Base-by-base conservation (phyloP, 441 rosid genomes). In the Brassica hybrid region DNA sequence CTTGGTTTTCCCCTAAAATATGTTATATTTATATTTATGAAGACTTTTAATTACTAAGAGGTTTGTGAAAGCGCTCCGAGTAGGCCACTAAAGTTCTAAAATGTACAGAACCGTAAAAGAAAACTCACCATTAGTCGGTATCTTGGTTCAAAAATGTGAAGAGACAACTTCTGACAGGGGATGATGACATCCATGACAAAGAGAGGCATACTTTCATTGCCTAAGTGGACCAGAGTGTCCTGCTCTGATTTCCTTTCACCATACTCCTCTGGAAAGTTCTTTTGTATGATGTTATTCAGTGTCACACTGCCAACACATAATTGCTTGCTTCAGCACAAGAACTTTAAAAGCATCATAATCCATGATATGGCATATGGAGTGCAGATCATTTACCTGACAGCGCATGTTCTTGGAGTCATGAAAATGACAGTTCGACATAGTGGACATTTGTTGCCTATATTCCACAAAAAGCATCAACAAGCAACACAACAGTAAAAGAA, bases 141-240 rank as follows among this genome's bases (percentile, higher is more conserved):
- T 19, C 96, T 87, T n/a, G 99, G 99, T 86, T 96, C 98, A 85
- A 92, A 93, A 74, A 96, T 96, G 69, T 88, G 89, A 72, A 96
- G 97, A 43, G 88, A 89, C 80, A 90, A 85, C 88, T 91, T 96
- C 82, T 93, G 98, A 80, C 97, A 90, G 32, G 99, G 99, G 67
- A 92, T 85, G 65, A 89, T 88, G 60, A 87, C 97, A 81, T 96
- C 97, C 98, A 92, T 87, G 78, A 93, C 98, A 77, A 92, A 92
- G 68, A 96, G 97, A 41, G 98, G 99, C 78, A 96, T 81, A 80
- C 86, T 72, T 82, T 96, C 97, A 83, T 82, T 86, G 76, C 98
- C 98, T 60, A 83, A 72, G 83, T 89, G 90, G 5, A 85, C 83
- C 85, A 93, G 81, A 78, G 86, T 90, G 66, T 84, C 90, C 71